These are phyloP conservation scores for Tulasnella sp. DNA, from an alignment of 768 basidiomycete species.

Conservation along the genomic window DNA sequence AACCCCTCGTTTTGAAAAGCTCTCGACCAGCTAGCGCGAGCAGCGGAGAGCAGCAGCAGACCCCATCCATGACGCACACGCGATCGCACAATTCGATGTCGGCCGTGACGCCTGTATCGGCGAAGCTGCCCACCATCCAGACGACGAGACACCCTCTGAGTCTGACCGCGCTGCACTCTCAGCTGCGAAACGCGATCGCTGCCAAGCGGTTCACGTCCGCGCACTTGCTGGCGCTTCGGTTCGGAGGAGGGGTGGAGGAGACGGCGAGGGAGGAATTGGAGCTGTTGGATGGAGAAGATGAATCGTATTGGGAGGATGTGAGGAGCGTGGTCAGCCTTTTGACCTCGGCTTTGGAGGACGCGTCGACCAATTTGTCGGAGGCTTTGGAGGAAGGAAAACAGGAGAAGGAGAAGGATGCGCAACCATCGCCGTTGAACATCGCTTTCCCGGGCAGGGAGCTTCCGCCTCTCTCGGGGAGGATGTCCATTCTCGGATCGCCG, in stretches of 20 bases:
- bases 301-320: constrained; percentile 82
- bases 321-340: constrained; percentile 68
- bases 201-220: constrained; percentile 75
- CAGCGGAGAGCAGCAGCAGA: neutral
- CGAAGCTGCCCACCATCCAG: constrained; percentile 50
- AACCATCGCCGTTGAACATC: constrained; percentile 16
- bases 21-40: neutral
- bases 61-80: constrained; percentile 11
- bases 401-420: constrained; percentile 49
- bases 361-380: constrained; percentile 57
- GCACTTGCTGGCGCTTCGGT: constrained; percentile 74
- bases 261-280: constrained; percentile 26
- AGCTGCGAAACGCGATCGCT: constrained; percentile 62
- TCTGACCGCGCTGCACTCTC: constrained; percentile 55
- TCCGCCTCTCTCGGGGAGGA: neutral
- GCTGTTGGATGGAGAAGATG: constrained; percentile 57
- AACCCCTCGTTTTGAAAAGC: neutral
- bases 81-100: constrained; percentile 23
- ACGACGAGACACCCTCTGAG: constrained; percentile 63
- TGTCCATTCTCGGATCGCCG: constrained; percentile 13
- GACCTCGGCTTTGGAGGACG: constrained; percentile 63
- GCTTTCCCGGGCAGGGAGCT: constrained; percentile 10
- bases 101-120: neutral
- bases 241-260: constrained; percentile 42
- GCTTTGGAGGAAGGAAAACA: constrained; percentile 47